Conservation (phyloP, 2,329 filamentous ascomycete species). For the Colletotrichum coccodes region DNA sequence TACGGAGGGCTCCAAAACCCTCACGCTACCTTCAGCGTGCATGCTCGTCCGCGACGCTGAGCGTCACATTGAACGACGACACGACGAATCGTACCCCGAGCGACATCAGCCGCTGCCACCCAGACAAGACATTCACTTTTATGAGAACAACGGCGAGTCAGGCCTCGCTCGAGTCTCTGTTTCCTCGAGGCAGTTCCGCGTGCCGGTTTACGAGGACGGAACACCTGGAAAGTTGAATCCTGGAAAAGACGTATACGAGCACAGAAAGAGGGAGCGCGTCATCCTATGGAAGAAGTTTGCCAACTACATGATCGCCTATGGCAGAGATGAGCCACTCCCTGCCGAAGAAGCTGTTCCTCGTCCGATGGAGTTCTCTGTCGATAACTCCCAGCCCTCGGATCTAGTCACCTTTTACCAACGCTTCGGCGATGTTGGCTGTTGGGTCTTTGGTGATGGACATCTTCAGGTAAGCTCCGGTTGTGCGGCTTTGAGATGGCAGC, state of each 20-base stretch:
- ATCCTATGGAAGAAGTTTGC: slow-evolving; percentile 79
- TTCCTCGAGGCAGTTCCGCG: slow-evolving; percentile 69
- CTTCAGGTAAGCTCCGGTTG: slow-evolving; percentile 66
- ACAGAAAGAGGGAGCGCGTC: slow-evolving; percentile 72
- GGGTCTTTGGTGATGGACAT: slow-evolving; percentile 83
- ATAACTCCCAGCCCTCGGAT: slow-evolving; percentile 54
- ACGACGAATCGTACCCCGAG: slow-evolving; percentile 65
- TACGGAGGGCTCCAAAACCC: slow-evolving; percentile 58
- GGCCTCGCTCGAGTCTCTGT: slow-evolving; percentile 74
- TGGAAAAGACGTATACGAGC: slow-evolving; percentile 73
- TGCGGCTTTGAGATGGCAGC: neutral
- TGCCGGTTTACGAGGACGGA: slow-evolving; percentile 65
- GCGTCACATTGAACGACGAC: slow-evolving; percentile 72
- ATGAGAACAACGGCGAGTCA: slow-evolving; percentile 74
- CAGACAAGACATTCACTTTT: slow-evolving; percentile 75
- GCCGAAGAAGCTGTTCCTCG: slow-evolving; percentile 56
- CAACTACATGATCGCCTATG: slow-evolving; percentile 80
- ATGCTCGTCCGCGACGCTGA: slow-evolving; percentile 79
- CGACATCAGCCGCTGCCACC: slow-evolving; percentile 73
- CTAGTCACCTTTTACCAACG: slow-evolving; percentile 85
- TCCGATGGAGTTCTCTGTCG: slow-evolving; percentile 40
- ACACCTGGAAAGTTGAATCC: slow-evolving; percentile 69
- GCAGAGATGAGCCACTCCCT: slow-evolving; percentile 72
- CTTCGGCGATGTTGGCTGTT: slow-evolving; percentile 83
- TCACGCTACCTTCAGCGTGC: slow-evolving; percentile 74